Conservation (phyloP, 805 yeast species). For the Hanseniaspora pseudoguilliermondii region DNA sequence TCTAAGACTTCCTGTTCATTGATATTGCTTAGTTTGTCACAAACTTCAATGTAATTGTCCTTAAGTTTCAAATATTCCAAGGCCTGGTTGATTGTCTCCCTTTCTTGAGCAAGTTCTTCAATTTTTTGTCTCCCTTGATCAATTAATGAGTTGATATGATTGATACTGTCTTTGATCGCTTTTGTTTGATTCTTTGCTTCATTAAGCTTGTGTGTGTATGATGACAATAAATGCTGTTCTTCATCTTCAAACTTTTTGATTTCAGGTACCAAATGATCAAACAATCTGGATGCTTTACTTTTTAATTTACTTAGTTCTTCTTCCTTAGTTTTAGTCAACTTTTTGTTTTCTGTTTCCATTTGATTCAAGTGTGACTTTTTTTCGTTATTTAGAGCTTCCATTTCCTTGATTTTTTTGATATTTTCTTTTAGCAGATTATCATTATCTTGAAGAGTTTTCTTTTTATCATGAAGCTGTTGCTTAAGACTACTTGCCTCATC, state of each 20-base stretch:
- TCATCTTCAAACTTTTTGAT: slow-evolving; percentile 16
- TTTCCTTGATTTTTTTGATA: neutral
- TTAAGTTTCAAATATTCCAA: slow-evolving; percentile 33
- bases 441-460: neutral
- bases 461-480: neutral
- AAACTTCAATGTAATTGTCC: slow-evolving; percentile 41
- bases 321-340: neutral
- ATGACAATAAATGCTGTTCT: slow-evolving; percentile 17
- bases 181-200: neutral
- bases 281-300: neutral
- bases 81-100: slow-evolving; percentile 29
- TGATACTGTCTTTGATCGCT: neutral
- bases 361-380: neutral
- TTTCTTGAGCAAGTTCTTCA: slow-evolving; percentile 31
- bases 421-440: neutral
- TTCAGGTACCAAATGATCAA: slow-evolving; percentile 11
- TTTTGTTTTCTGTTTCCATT: neutral
- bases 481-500: neutral
- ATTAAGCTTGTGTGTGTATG: slow-evolving; percentile 19
- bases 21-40: slow-evolving; percentile 33
- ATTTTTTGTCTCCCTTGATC: neutral
- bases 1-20: slow-evolving; percentile 47
- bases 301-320: neutral
- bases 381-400: neutral
- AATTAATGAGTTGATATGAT: neutral